Evolutionary conservation across 1,284 basidiomycete species (phyloP), one percentile per base, ranked within the genome.

Genomic region (Ustilago sp.): DNA sequence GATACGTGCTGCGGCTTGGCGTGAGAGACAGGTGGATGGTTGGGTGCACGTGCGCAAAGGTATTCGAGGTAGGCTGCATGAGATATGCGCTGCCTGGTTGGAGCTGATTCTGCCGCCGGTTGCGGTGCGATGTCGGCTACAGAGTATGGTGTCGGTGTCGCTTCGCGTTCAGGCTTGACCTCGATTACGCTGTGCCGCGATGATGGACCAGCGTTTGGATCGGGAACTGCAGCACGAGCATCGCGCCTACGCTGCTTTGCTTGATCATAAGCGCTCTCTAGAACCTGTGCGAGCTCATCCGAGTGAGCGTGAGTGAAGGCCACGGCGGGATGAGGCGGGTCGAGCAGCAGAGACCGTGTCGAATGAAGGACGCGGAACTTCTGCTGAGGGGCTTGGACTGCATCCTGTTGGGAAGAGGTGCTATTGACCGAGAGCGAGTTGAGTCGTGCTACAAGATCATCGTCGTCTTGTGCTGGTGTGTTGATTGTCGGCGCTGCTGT

Each of bases 291-390:
- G 1, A 67, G 59, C 71, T 81, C 80, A 15, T 71, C 64, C 3
- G 71, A 60, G 47, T 80, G 68, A 9, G 74, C 79, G 47, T 82
- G 76, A 0, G 74, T 50, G 57, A 69, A 71, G 12, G 59, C 67
- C 8, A 84, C 72, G 3, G 83, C 75, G 1, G 76, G 75, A 47
- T 78, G 69, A 1, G 83, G 65, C 19, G 74, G 74, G 32, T 82
- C 67, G 45, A 84, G 72, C 7, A 62, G 23, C 12, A 83, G 43
- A 2, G 74, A 68, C 12, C 76, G 60, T 1, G 58, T 63, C 19
- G 76, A 64, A 23, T 63, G 67, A 4, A 79, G 63, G 8, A 80
- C 72, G 31, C 77, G 70, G 58, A 78, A 57, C 31, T 53, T 63
- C 51, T 63, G 67, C 23, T 48, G 72, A 28, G 56, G 19, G 5